A percentile compares a stretch with the other conserved stretches of the same genome.
Evolutionary conservation across 2,329 filamentous ascomycete species (phyloP).

Genomic region (Berkeleyomyces rouxiae): DNA sequence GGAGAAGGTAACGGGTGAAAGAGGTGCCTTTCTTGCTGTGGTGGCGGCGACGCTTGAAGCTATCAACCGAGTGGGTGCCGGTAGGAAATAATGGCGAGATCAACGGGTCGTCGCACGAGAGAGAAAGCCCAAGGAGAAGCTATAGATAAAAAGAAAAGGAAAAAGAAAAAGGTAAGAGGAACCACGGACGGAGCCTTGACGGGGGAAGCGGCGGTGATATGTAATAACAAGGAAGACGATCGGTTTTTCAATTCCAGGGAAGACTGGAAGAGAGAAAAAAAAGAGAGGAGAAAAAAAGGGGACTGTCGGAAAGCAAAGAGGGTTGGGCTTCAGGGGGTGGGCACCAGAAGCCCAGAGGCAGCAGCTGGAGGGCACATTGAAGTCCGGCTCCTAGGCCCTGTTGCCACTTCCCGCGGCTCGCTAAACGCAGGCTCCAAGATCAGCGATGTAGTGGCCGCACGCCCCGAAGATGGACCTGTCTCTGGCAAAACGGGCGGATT

Average conservation of each 20-base stretch:
- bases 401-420: too few relatives aligned
- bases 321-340: background rate
- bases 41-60: background rate
- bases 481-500: background rate
- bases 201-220: background rate
- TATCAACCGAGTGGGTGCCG: background rate
- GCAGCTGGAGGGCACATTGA: too few relatives aligned
- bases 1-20: background rate
- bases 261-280: background rate
- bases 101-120: background rate
- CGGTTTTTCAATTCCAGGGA: background rate
- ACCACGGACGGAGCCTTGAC: background rate
- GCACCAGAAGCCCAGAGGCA: background rate
- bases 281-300: conserved; percentile 1
- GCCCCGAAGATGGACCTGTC: background rate
- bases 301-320: background rate
- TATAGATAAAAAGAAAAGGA: background rate
- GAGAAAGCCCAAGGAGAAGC: background rate
- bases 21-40: background rate
- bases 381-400: too few relatives aligned
- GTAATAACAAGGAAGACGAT: conserved; percentile 2
- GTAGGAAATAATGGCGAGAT: background rate
- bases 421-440: background rate
- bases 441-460: background rate
- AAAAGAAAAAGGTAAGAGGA: background rate